Evolutionary conservation across 2,329 filamentous ascomycete genomes (phyloP).

Genomic region (Xylaria sp.): DNA sequence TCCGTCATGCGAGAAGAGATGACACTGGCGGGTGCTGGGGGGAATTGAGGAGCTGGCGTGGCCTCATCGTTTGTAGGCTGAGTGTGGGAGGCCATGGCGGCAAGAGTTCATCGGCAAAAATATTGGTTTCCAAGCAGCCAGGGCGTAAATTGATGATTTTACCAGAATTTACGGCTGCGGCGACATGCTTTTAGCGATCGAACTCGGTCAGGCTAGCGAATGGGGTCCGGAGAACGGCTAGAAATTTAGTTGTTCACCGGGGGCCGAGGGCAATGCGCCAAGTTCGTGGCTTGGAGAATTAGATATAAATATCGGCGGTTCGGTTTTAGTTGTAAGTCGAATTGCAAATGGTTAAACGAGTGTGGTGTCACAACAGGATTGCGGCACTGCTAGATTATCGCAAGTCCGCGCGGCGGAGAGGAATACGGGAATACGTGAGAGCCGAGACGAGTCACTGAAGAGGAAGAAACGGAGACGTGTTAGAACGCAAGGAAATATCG

Average conservation of each 20-base stretch:
- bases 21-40: constrained; percentile 68
- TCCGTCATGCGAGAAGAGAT: constrained; percentile 80
- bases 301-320: constrained; percentile 10
- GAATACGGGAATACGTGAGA: not conserved
- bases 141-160: not conserved
- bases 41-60: constrained; percentile 55
- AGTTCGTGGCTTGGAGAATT: not conserved
- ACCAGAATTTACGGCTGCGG: not conserved
- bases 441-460: not conserved
- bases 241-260: not conserved
- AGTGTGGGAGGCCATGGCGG: constrained; percentile 55
- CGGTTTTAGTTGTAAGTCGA: constrained; percentile 10
- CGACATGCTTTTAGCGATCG: constrained; percentile 30
- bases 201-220: not conserved
- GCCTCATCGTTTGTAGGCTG: constrained; percentile 51
- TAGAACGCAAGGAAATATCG: constrained; percentile 29
- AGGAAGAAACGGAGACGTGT: constrained; percentile 2
- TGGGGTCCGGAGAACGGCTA: not conserved
- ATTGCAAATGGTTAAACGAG: constrained; percentile 19
- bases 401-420: constrained; percentile 27
- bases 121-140: not conserved
- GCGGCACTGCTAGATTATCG: not conserved
- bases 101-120: not conserved
- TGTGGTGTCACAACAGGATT: constrained; percentile 22
- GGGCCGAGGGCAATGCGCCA: not conserved